Conservation (phyloP, 768 basidiomycete genomes). For the Mycena galericulata region DNA sequence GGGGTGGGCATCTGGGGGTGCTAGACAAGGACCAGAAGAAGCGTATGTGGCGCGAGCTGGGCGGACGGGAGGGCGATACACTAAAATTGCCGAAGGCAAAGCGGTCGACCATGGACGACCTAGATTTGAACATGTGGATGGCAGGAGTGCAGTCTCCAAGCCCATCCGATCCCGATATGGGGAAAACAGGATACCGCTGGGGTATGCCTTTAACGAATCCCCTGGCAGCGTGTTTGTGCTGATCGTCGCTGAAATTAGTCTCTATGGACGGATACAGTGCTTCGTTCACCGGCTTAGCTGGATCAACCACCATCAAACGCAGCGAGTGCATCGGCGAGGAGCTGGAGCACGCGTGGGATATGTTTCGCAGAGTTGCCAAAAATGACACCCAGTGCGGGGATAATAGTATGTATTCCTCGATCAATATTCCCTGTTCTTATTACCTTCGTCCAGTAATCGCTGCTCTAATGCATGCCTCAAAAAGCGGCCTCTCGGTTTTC, state of each 20-base stretch:
- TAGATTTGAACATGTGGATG: conserved; percentile 31
- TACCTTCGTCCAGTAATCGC: conserved; percentile 22
- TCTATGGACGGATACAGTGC: conserved; percentile 29
- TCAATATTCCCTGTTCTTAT: not conserved
- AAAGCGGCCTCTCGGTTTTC: conserved; percentile 28
- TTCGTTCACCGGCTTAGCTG: not conserved
- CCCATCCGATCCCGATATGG: conserved; percentile 1
- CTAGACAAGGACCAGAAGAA: conserved; percentile 29
- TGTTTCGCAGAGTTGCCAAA: conserved; percentile 22
- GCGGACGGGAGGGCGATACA: conserved; percentile 33
- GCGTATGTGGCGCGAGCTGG: conserved; percentile 47
- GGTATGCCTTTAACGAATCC: not conserved
- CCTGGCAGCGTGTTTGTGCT: not conserved
- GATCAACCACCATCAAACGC: not conserved
- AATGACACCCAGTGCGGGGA: conserved; percentile 13
- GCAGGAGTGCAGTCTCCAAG: conserved; percentile 22
- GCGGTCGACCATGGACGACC: conserved; percentile 16
- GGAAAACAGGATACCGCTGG: conserved; percentile 20
- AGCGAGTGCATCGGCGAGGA: conserved; percentile 13
- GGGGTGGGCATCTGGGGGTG: conserved; percentile 30
- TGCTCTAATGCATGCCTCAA: conserved; percentile 25
- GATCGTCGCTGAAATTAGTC: not conserved
- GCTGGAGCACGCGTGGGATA: conserved; percentile 18
- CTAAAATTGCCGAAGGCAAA: conserved; percentile 12
- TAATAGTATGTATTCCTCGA: conserved; percentile 4